phyloP scores from a whole-genome alignment of 2,329 filamentous ascomycete genomes.

The Simplicillium sp. region DNA sequence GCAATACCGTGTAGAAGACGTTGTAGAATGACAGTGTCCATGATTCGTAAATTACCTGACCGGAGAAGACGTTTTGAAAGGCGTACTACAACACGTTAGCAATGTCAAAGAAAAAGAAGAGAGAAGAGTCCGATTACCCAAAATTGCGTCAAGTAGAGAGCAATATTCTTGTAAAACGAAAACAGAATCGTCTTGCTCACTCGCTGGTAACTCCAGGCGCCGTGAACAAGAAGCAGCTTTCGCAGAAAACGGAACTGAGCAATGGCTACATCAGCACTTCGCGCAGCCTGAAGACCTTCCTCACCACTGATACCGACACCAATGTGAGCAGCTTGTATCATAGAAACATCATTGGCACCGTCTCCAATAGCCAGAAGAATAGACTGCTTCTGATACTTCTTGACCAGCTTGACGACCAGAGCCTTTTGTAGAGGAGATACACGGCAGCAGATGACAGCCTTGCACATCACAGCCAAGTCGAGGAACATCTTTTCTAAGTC shows the following conservation, averaged over 20 bases:
- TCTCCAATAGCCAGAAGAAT: conserved; percentile 94
- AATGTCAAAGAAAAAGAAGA: too few relatives aligned
- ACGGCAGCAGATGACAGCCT: conserved; percentile 97
- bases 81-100: conserved; percentile 55
- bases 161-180: conserved; percentile 99
- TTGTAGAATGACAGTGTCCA: conserved; percentile 99
- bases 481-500: conserved; percentile 90
- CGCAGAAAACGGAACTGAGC: conserved; percentile 91
- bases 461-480: conserved; percentile 89
- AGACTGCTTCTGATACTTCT: conserved; percentile 78
- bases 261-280: conserved; percentile 92
- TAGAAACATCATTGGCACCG: conserved; percentile 97
- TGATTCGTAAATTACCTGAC: conserved; percentile 96
- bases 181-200: conserved; percentile 96
- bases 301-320: conserved; percentile 95
- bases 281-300: conserved; percentile 91
- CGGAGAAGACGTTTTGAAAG: conserved; percentile 97
- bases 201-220: conserved; percentile 94
- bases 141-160: conserved; percentile 97
- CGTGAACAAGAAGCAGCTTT: conserved; percentile 90
- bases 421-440: conserved; percentile 97
- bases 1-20: conserved; percentile 91
- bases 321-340: conserved; percentile 98
- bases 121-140: conserved; percentile 66
- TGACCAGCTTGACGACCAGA: conserved; percentile 94